phyloP scores from a whole-genome alignment of 768 basidiomycete species.

The Mycena vitilis region DNA sequence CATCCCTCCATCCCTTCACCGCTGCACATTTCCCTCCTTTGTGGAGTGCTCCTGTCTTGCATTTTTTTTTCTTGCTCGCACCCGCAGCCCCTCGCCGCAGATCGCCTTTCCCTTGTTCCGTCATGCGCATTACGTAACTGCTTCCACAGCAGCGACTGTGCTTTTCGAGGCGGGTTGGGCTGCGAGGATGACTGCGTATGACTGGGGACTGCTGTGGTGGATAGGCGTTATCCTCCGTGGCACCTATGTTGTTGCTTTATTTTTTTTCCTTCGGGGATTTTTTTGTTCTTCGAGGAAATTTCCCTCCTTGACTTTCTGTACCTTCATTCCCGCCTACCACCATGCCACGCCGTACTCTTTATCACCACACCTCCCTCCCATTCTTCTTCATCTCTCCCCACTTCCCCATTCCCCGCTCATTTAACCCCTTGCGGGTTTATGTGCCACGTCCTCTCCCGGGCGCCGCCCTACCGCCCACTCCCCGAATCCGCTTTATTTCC shows the following conservation, averaged over 20 bases:
- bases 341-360: too few species aligned
- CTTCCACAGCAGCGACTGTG: background rate
- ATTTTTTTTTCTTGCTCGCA: background rate
- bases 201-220: background rate
- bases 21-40: too few species aligned
- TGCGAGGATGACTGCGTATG: background rate
- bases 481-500: background rate
- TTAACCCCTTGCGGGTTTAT: background rate
- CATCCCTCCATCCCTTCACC: background rate
- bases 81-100: background rate
- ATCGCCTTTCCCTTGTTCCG: background rate
- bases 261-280: background rate
- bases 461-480: background rate
- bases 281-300: background rate
- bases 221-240: background rate
- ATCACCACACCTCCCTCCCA: background rate
- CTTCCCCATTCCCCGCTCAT: background rate
- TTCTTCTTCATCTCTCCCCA: background rate
- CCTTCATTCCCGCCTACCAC: background rate
- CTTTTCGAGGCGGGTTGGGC: background rate
- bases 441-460: background rate
- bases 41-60: slow-evolving; percentile 6
- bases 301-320: background rate
- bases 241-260: too few species aligned
- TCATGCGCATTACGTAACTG: background rate